Conservation (phyloP, 2,329 filamentous ascomycete species). For the Phialophora macrospora region DNA sequence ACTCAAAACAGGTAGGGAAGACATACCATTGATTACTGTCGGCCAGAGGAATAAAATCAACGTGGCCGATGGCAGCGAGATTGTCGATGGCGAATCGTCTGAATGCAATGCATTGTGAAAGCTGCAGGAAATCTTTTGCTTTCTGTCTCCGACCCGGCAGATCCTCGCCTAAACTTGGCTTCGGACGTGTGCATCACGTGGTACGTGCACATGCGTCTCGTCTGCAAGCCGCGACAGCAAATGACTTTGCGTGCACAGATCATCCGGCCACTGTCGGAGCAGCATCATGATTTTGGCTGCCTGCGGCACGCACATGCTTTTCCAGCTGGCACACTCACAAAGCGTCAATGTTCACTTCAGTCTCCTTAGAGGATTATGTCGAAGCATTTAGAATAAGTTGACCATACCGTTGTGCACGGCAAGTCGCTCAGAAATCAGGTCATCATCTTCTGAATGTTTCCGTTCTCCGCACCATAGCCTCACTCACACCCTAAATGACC, state of each 20-base stretch:
- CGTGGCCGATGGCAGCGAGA: slow-evolving; percentile 10
- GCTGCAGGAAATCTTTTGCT: slow-evolving; percentile 29
- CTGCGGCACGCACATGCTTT: slow-evolving; percentile 21
- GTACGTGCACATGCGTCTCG: no score
- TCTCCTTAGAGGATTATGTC: neutral
- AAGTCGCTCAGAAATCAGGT: slow-evolving; percentile 4
- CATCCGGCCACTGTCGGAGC: neutral
- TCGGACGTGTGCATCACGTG: slow-evolving; percentile 5
- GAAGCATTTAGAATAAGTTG: neutral
- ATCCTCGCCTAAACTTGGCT: slow-evolving; percentile 19
- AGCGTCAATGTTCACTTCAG: slow-evolving; percentile 1
- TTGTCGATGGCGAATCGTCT: slow-evolving; percentile 13
- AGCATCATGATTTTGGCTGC: slow-evolving; percentile 5
- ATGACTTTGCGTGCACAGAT: slow-evolving; percentile 10
- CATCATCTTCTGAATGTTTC: slow-evolving; percentile 15
- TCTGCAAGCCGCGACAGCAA: neutral
- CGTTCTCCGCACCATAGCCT: slow-evolving; percentile 19
- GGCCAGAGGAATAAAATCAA: slow-evolving; percentile 3
- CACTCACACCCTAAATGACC: slow-evolving; percentile 25
- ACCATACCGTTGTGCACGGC: neutral
- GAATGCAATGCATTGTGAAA: slow-evolving; percentile 11
- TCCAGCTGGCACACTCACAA: neutral
- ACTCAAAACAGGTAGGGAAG: neutral
- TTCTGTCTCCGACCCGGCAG: slow-evolving; percentile 15
- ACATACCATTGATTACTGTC: slow-evolving; percentile 28